Evolutionary conservation across 1,284 basidiomycete species (phyloP).

Genomic region (Melanopsichium pennsylvanicum): DNA sequence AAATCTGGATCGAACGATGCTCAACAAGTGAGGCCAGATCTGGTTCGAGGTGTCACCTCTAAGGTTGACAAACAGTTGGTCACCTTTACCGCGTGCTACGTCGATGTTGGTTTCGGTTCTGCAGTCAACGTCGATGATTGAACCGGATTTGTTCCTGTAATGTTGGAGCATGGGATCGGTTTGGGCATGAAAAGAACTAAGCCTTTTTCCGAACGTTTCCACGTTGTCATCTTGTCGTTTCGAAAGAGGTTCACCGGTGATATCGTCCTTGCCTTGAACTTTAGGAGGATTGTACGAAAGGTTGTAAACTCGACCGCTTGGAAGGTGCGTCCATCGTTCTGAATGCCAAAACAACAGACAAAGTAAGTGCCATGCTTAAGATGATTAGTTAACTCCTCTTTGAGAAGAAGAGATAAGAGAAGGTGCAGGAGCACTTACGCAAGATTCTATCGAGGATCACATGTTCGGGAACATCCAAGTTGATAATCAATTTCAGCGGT

Average conservation of each 20-base stretch:
- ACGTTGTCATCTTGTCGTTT: slow-evolving; percentile 93
- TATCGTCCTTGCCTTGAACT: slow-evolving; percentile 84
- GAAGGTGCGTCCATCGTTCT: slow-evolving; percentile 85
- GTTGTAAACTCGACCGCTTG: slow-evolving; percentile 87
- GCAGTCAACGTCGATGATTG: slow-evolving; percentile 29
- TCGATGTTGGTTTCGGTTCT: slow-evolving; percentile 2
- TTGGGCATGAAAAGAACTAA: slow-evolving; percentile 82
- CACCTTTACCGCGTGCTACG: not conserved
- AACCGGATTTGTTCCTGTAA: slow-evolving; percentile 72
- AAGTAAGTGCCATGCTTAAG: no score
- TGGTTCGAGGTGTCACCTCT: slow-evolving; percentile 85
- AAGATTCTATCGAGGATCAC: slow-evolving; percentile 89
- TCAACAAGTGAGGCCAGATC: slow-evolving; percentile 85
- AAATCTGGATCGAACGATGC: slow-evolving; percentile 67
- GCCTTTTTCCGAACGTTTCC: slow-evolving; percentile 81
- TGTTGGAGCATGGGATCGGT: slow-evolving; percentile 86
- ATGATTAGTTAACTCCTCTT: no score
- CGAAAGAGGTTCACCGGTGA: slow-evolving; percentile 87
- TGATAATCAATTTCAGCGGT: slow-evolving; percentile 81
- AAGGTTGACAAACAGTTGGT: slow-evolving; percentile 74
- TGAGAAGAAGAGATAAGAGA: not conserved
- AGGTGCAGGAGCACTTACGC: slow-evolving; percentile 57
- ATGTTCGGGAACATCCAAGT: slow-evolving; percentile 88
- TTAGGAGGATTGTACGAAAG: slow-evolving; percentile 78
- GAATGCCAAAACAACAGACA: no score